Evolutionary conservation across 2,329 filamentous ascomycete genomes (phyloP).

Genomic region (Simplicillium aogashimaense): DNA sequence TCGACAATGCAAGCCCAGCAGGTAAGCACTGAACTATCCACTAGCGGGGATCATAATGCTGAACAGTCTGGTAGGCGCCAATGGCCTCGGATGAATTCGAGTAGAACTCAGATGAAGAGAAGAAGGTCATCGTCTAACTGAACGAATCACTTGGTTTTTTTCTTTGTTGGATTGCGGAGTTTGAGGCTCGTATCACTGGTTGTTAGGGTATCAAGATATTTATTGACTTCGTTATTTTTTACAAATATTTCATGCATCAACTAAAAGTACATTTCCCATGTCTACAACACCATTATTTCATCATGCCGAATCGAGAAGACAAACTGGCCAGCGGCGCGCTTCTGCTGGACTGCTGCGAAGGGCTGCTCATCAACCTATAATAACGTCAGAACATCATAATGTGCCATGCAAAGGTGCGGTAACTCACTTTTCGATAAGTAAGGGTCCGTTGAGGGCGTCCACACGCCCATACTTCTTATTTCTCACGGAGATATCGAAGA

Average conservation of each 20-base stretch:
- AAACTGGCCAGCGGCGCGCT: constrained; percentile 59
- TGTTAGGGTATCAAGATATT: no score
- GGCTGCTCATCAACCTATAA: constrained; percentile 48
- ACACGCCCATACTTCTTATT: constrained; percentile 94
- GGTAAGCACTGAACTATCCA: constrained; percentile 38
- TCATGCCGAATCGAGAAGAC: constrained; percentile 66
- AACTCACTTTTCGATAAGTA: constrained; percentile 80
- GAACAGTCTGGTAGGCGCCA: constrained; percentile 21
- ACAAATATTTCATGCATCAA: no score
- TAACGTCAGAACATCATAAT: constrained; percentile 12
- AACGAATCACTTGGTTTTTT: no score
- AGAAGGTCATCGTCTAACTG: no score
- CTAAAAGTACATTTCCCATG: no score
- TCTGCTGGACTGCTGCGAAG: constrained; percentile 47
- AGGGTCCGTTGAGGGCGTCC: constrained; percentile 79
- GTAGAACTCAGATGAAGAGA: constrained; percentile 11
- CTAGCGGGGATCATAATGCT: background rate
- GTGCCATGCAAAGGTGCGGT: no score
- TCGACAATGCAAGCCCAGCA: constrained; percentile 73
- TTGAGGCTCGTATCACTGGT: no score
- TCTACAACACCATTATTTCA: constrained; percentile 24
- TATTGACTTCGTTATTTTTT: no score
- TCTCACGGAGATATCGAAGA: constrained; percentile 80
- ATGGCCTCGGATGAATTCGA: constrained; percentile 38
- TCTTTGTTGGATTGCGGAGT: no score